These are phyloP conservation scores for Phytopythium delawarense DNA, from an alignment of 352 stramenopile genomes.

Conservation along the genomic window DNA sequence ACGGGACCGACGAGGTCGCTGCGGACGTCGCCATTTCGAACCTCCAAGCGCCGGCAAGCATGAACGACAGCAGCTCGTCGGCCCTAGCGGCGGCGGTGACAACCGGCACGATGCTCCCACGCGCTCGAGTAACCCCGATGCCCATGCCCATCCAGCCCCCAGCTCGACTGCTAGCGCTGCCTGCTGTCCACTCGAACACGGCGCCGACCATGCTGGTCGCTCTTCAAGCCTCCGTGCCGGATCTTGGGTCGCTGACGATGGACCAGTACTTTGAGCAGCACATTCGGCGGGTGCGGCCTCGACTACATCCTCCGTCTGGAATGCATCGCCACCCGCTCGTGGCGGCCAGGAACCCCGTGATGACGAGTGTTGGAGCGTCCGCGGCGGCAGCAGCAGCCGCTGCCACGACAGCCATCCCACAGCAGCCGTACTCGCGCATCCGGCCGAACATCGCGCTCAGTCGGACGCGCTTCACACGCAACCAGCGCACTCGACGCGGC, in stretches of 20 bases:
- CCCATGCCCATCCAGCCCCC: conserved; percentile 28
- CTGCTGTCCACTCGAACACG: conserved; percentile 11
- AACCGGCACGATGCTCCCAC: conserved; percentile 10
- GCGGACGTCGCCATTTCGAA: conserved; percentile 45
- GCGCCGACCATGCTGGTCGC: conserved; percentile 56
- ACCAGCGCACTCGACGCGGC: conserved; percentile 66
- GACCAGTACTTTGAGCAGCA: conserved; percentile 83
- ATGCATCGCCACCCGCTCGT: conserved; percentile 35
- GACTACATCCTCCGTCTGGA: conserved; percentile 41
- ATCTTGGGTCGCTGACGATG: conserved; percentile 62
- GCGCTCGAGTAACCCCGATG: conserved; percentile 18
- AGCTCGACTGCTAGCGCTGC: conserved; percentile 30
- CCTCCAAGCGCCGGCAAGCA: conserved; percentile 22
- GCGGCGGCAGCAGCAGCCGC: background rate
- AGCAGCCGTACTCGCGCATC: conserved; percentile 78
- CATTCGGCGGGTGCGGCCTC: conserved; percentile 70
- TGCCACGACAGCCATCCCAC: conserved; percentile 21
- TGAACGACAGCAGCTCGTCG: conserved; percentile 34
- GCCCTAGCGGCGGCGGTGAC: conserved; percentile 12
- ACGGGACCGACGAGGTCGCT: conserved; percentile 57
- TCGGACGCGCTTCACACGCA: conserved; percentile 69
- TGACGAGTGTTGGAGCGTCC: background rate
- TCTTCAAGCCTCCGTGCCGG: conserved; percentile 48
- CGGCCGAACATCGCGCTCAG: conserved; percentile 83
- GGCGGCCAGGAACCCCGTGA: conserved; percentile 17